Base-by-base conservation (phyloP, 441 rosid species). In the Isatis lusitanica region DNA sequence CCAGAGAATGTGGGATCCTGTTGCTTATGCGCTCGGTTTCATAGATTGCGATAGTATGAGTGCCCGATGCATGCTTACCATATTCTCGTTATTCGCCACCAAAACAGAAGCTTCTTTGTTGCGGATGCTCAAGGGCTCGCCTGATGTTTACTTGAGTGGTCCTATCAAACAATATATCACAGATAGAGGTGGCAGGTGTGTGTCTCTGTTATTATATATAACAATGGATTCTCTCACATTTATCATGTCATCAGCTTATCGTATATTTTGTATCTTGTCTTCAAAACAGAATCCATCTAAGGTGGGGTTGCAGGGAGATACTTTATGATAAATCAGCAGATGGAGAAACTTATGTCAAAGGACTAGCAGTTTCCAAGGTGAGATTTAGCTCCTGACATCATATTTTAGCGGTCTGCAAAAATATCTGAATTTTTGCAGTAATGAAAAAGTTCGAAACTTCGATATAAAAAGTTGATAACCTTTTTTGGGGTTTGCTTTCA, bases 1-100 rank as follows among this genome's bases (percentile, higher is more conserved):
- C 71, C 94, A 88, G 76, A 87, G 99, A 83, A 86, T 95, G 99
- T 95, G 99, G 99, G 98, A 95, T 84, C 99, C 99, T 59, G 98
- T 95, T 83, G 99, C 99, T 44, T 95, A 95, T 73, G 98, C 96
- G 71, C 94, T 95, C 18, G 99, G 97, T 62, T 95, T 95, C 81
- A 92, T 95, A 56, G 99, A 93, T 79, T 95, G 99, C 51, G 98
- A 95, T 81, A 95, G 91, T 81, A 95, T 95, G 84, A 95, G 99
- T 73, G 98, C 99, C 15, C 89, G 99, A 40, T 95, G 99, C 79
- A 95, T 95, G 99, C 97, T 95, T 56, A 95, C 99, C 9, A 95
- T 95, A 85, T 93, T 95, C 86, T 90, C 99, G 4, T 80, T 95
- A 81, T 95, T 95, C 79, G 99, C 99, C 66, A 93, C 99, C 28